phyloP scores from a whole-genome alignment of 1,139 yeast genomes.

The Kluyveromyces sp. region DNA sequence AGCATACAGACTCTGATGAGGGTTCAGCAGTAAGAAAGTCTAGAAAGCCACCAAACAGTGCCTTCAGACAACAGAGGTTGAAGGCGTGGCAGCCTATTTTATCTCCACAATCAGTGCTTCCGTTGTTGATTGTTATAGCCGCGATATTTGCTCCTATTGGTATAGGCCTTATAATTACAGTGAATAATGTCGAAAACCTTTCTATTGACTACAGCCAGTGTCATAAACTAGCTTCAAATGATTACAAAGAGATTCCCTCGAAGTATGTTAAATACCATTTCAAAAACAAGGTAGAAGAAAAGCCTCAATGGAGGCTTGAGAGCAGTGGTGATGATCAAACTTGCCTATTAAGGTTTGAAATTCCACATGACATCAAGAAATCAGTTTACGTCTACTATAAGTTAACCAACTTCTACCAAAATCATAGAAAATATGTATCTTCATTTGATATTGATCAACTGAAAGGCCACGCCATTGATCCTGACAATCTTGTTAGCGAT shows the following conservation, averaged over 20 bases:
- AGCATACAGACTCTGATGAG: slow-evolving; percentile 2
- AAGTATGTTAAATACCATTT: slow-evolving; percentile 51
- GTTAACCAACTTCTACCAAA: slow-evolving; percentile 67
- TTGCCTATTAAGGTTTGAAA: slow-evolving; percentile 51
- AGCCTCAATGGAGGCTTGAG: slow-evolving; percentile 50
- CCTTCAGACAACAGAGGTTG: slow-evolving; percentile 68
- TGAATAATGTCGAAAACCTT: slow-evolving; percentile 52
- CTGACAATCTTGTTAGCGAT: slow-evolving; percentile 38
- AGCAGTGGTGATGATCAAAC: slow-evolving; percentile 32
- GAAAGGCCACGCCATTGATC: slow-evolving; percentile 50
- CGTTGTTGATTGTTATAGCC: slow-evolving; percentile 52
- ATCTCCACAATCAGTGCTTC: slow-evolving; percentile 70
- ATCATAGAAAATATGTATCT: slow-evolving; percentile 69
- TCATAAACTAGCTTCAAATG: slow-evolving; percentile 33
- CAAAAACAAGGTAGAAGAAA: slow-evolving; percentile 30
- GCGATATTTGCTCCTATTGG: slow-evolving; percentile 72
- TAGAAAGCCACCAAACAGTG: slow-evolving; percentile 55
- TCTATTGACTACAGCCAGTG: slow-evolving; percentile 57
- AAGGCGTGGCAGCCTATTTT: slow-evolving; percentile 82
- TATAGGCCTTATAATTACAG: slow-evolving; percentile 52
- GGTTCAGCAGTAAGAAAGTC: slow-evolving; percentile 32
- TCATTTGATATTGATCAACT: slow-evolving; percentile 61
- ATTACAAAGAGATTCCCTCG: slow-evolving; percentile 41
- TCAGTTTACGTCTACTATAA: slow-evolving; percentile 63
- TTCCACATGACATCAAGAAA: slow-evolving; percentile 51